A percentile compares a stretch with the other conserved stretches of the same genome.
Conservation (phyloP, 1,284 basidiomycete genomes). For the Trichosporon sp. region DNA sequence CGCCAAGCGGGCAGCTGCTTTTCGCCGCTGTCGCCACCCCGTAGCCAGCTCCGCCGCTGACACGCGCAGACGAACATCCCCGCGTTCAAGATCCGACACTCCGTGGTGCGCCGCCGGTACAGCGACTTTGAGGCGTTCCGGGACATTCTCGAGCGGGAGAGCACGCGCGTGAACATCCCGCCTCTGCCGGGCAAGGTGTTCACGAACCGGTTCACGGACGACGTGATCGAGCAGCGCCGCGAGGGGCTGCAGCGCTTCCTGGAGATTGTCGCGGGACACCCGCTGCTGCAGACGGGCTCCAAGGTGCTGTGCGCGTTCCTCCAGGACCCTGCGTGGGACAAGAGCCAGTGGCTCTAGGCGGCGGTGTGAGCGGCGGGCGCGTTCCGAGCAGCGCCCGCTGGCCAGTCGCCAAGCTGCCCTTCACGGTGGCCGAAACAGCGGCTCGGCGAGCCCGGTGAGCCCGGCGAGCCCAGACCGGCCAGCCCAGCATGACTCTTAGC, state of each 20-base stretch:
- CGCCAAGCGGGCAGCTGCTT: neutral
- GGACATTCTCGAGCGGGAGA: slow-evolving; percentile 95
- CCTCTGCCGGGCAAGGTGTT: slow-evolving; percentile 92
- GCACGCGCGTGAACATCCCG: slow-evolving; percentile 94
- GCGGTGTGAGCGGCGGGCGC: neutral
- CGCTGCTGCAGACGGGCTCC: slow-evolving; percentile 92
- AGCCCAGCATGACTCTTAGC: slow-evolving; percentile 11
- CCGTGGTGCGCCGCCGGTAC: slow-evolving; percentile 88
- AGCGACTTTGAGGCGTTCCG: slow-evolving; percentile 99
- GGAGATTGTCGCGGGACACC: slow-evolving; percentile 94
- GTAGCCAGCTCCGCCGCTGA: neutral
- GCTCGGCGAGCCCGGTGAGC: too few species aligned
- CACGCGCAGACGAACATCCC: slow-evolving; percentile 88
- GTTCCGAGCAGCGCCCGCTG: neutral
- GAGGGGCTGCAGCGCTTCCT: slow-evolving; percentile 94
- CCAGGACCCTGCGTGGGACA: slow-evolving; percentile 56
- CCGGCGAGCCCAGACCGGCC: too few species aligned
- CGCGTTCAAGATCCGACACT: slow-evolving; percentile 94
- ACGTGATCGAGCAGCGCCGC: slow-evolving; percentile 86
- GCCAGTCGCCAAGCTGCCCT: too few species aligned
- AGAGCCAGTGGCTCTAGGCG: slow-evolving; percentile 43
- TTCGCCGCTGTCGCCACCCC: neutral
- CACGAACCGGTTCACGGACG: slow-evolving; percentile 93
- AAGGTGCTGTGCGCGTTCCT: slow-evolving; percentile 96
- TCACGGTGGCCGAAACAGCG: neutral